Conservation (phyloP, 306 rosid species). For the Inga laurina region DNA sequence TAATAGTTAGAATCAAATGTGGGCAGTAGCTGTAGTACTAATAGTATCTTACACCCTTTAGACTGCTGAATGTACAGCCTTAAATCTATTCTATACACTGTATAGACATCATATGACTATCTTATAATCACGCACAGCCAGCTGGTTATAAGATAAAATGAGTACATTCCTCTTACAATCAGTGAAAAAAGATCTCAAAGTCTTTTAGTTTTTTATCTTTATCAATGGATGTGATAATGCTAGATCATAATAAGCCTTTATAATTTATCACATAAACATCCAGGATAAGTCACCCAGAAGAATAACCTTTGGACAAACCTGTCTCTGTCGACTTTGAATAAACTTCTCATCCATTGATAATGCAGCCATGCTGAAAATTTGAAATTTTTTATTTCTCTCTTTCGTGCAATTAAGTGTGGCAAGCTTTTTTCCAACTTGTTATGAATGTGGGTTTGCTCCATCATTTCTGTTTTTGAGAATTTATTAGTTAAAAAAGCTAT, state of each 20-base stretch:
- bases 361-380: constrained; percentile 54
- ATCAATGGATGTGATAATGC: background rate
- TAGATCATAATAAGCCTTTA: too few species aligned
- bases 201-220: too few species aligned
- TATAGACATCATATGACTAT: background rate
- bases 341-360: constrained; percentile 96
- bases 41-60: too few species aligned
- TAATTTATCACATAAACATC: too few species aligned
- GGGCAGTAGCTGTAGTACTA: background rate
- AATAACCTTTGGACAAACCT: constrained; percentile 50
- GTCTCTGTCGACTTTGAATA: constrained; percentile 92
- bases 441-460: too few species aligned
- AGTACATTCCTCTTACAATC: background rate
- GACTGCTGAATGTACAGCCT: background rate
- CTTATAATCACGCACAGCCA: background rate
- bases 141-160: background rate
- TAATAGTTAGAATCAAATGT: background rate
- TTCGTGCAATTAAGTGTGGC: too few species aligned
- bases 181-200: background rate
- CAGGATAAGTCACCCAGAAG: too few species aligned
- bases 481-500: too few species aligned
- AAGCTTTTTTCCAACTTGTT: too few species aligned
- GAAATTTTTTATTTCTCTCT: too few species aligned
- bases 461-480: too few species aligned
- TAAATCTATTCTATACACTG: too few species aligned